phyloP scores from a whole-genome alignment of 192 early-diverging fungal genomes.

The Borealophlyctis nickersoniae region DNA sequence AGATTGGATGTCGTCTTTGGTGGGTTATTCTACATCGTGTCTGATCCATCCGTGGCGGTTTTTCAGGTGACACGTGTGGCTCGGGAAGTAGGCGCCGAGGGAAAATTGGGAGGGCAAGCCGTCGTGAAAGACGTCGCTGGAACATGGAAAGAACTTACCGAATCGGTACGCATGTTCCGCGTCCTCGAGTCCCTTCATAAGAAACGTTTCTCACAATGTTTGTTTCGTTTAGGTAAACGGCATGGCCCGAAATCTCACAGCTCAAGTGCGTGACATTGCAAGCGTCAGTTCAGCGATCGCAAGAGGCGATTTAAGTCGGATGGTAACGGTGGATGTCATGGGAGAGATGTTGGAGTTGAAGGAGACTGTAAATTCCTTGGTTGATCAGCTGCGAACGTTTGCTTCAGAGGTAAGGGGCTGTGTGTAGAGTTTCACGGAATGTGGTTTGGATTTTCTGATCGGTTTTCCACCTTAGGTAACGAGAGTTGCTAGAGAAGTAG shows the following conservation, averaged over 20 bases:
- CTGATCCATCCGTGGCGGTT: too few relatives aligned
- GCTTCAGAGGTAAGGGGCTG: constrained; percentile 65
- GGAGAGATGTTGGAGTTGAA: constrained; percentile 66
- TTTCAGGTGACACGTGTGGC: constrained; percentile 26
- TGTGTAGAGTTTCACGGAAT: too few relatives aligned
- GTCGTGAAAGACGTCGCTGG: constrained; percentile 30
- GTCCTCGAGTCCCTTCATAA: background rate
- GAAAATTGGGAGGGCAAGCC: constrained; percentile 27
- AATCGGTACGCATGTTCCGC: constrained; percentile 7
- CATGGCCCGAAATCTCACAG: constrained; percentile 28
- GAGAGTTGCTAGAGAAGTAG: constrained; percentile 67
- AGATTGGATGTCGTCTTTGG: too few relatives aligned
- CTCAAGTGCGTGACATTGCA: constrained; percentile 54
- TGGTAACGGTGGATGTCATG: constrained; percentile 51
- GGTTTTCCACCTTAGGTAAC: too few relatives aligned
- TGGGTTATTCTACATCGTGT: too few relatives aligned
- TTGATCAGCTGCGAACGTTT: constrained; percentile 58
- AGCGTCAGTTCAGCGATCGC: constrained; percentile 57
- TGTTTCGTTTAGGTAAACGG: constrained; percentile 4
- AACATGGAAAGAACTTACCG: constrained; percentile 33
- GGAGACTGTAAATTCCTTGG: constrained; percentile 64
- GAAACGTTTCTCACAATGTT: background rate
- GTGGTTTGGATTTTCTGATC: too few relatives aligned
- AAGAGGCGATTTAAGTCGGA: constrained; percentile 50
- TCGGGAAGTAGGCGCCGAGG: constrained; percentile 28